Conservation (phyloP, 257 asterid species). For the Striga asiatica region DNA sequence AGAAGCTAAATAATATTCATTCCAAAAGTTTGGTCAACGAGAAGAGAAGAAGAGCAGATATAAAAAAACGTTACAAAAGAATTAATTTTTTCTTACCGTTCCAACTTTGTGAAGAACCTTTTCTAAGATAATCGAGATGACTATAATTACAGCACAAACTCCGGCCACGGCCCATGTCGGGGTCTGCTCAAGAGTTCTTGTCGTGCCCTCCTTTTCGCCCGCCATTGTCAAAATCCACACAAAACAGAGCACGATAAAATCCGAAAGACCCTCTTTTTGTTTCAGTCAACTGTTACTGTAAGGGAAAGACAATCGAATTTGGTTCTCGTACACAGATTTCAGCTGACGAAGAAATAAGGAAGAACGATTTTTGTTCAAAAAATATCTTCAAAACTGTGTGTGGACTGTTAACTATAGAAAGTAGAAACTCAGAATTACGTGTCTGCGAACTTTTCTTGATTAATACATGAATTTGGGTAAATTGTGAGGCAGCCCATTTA, state of each 20-base stretch:
- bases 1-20: neutral
- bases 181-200: constrained; percentile 55
- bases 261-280: neutral
- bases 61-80: neutral
- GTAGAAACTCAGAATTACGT: neutral
- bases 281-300: too few species aligned
- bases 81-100: constrained; percentile 24
- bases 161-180: constrained; percentile 95
- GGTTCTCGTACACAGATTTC: too few species aligned
- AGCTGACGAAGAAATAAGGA: too few species aligned
- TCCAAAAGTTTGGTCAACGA: constrained; percentile 14
- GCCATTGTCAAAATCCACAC: constrained; percentile 34
- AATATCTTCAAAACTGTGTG: too few species aligned
- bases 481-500: neutral
- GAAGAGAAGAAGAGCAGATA: neutral
- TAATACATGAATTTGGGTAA: neutral
- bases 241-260: neutral
- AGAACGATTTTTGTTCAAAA: too few species aligned
- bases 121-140: constrained; percentile 64
- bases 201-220: constrained; percentile 18
- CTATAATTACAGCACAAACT: constrained; percentile 63
- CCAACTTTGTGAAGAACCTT: constrained; percentile 72
- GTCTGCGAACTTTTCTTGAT: neutral
- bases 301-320: too few species aligned
- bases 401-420: neutral